These are phyloP conservation scores for Mallotus japonicus DNA, from an alignment of 441 rosid species.

Conservation along the genomic window DNA sequence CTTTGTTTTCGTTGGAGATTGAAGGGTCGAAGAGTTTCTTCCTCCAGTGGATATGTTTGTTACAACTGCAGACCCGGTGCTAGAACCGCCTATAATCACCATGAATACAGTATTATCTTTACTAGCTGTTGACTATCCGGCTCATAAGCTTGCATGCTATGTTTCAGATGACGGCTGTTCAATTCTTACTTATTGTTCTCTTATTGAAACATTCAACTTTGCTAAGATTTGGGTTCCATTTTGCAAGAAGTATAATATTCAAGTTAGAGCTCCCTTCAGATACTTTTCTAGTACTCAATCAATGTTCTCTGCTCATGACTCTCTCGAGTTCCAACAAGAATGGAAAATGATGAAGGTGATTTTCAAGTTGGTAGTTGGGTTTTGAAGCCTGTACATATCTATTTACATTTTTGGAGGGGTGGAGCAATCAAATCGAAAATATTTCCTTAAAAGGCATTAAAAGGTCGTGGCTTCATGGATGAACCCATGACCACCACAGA, in stretches of 20 bases:
- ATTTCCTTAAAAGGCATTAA: no score
- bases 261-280: conserved; percentile 68
- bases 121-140: conserved; percentile 75
- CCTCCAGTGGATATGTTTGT: conserved; percentile 56
- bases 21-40: conserved; percentile 41
- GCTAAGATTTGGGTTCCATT: conserved; percentile 79
- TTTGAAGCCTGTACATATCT: not conserved
- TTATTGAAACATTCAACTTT: conserved; percentile 56
- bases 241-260: conserved; percentile 59
- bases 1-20: not conserved
- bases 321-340: conserved; percentile 43
- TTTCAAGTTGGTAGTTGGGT: not conserved
- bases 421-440: not conserved
- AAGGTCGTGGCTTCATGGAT: no score
- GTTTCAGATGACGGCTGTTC: conserved; percentile 84
- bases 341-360: conserved; percentile 52
- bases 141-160: conserved; percentile 66
- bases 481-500: no score
- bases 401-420: not conserved
- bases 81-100: conserved; percentile 50
- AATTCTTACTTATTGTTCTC: conserved; percentile 49
- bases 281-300: conserved; percentile 38
- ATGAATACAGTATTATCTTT: conserved; percentile 70
- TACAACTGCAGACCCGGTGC: conserved; percentile 55
- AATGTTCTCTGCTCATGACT: not conserved